Evolutionary conservation across 306 rosid species (phyloP), one percentile per base, ranked within the genome.

Genomic region (Pterocarpus santalinus): DNA sequence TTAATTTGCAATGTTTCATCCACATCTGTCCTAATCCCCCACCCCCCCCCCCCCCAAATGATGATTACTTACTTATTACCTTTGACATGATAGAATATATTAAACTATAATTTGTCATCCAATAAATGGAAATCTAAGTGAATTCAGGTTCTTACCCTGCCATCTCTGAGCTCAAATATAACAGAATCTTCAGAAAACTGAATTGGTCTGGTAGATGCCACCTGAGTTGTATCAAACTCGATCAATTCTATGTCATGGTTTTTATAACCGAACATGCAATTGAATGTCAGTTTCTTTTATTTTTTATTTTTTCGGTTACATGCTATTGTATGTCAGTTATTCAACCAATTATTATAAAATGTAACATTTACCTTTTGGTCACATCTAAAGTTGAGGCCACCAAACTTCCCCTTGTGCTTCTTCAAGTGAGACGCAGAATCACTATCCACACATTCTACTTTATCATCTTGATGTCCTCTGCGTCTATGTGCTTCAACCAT

Each of bases 81-180:
- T 80, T 79, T 49, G 6, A 67, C 13, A 58, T 35, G 53, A 70
- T 58, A 44, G 44, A 73, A 22, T 22, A 22, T 43, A 2, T 44
- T 65, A 36, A 61, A 17, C 13, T 73, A 44, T 49, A 52, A 52
- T 76, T 77, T 58, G 1, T 13, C 12, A 13, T 35, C n/a, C 51
- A 36, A 64, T 65, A 76, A 76, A 55, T 61, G 69, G 36, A 69
- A 55, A 73, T 74, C 8, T 43, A 51, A 75, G 11, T 43, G 75
- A 73, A 68, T 34, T 11, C 49, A 65, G 77, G 64, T 81, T 70
- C 94, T 91, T 91, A 95, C 98, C 84, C 97, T 91, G 84, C 92
- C 91, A 84, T 95, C 98, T 89, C 90, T 87, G 16, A 92, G 92
- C 91, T 90, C 97, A 84, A 95, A 92, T 79, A 95, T 82, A 13